A percentile compares a stretch with the other conserved stretches of the same genome.
phyloP scores from a whole-genome alignment of 73 alveolate genomes.

The Loxodes magnus region DNA sequence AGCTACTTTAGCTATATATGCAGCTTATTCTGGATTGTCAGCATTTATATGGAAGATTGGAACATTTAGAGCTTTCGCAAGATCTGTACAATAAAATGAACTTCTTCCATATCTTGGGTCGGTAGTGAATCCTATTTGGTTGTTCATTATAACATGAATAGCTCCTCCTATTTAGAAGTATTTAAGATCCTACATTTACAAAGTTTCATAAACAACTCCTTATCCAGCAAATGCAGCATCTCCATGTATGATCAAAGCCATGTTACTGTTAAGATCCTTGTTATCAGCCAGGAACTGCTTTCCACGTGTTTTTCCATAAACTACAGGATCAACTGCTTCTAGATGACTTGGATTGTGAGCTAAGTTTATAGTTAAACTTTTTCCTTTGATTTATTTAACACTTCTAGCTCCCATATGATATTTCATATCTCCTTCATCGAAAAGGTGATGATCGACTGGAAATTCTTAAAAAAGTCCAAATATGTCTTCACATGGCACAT shows the following conservation, averaged over 20 bases:
- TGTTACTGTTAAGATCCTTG: slow-evolving; percentile 4
- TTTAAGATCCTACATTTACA: slow-evolving; percentile 68
- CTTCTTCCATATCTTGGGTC: slow-evolving; percentile 74
- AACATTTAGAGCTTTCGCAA: slow-evolving; percentile 75
- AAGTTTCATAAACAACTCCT: slow-evolving; percentile 89
- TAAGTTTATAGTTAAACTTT: slow-evolving; percentile 22
- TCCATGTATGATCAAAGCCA: slow-evolving; percentile 45
- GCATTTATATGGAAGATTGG: slow-evolving; percentile 94
- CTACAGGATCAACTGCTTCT: slow-evolving; percentile 90
- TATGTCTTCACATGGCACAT: slow-evolving; percentile 56
- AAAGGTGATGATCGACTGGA: slow-evolving; percentile 16
- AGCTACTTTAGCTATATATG: slow-evolving; percentile 36
- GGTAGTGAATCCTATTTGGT: slow-evolving; percentile 90
- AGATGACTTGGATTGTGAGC: slow-evolving; percentile 92
- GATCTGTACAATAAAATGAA: slow-evolving; percentile 67
- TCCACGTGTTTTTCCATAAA: slow-evolving; percentile 74
- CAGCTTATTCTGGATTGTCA: slow-evolving; percentile 54
- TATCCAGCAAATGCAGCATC: slow-evolving; percentile 96
- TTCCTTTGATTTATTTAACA: slow-evolving; percentile 35
- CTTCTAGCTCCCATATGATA: slow-evolving; percentile 61
- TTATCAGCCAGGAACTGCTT: slow-evolving; percentile 19
- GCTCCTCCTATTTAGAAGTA: slow-evolving; percentile 81
- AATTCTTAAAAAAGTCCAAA: slow-evolving; percentile 46
- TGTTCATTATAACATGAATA: slow-evolving; percentile 81
- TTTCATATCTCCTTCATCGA: slow-evolving; percentile 61